Base-by-base conservation (phyloP, 306 rosid species). In the Ormosia semicastrata region DNA sequence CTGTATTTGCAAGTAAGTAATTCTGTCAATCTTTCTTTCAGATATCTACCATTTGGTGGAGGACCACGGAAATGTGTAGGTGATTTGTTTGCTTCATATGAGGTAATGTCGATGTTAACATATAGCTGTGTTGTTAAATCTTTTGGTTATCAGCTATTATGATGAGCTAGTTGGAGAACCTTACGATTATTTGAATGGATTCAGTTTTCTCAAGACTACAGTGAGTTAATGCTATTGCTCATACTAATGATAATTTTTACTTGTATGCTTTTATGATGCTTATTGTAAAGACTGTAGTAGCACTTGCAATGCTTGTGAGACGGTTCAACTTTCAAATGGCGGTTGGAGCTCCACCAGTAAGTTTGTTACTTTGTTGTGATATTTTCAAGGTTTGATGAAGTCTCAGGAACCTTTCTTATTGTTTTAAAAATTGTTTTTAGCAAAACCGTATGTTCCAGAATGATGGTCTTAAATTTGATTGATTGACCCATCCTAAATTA, bases 31-130 rank as follows among this genome's bases (percentile, higher is more conserved):
- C 60, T 39, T 81, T 71, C 70, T 86, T 76, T 57, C 85, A 95
- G 99, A 41, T 95, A 93, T 86, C 87, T 95, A 81, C 99, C 99
- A 24, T 95, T 95, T 76, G 99, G 99, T 36, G 99, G 99, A 60
- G 99, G 99, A 66, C 99, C 91, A 0, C 86, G 99, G 52, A 95
- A 95, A 84, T 95, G 99, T 24, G 86, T 95, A 11, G 99, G 99
- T 5, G 99, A 95, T 78, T 70, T 93, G 91, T 95, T 95, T 77
- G 99, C 99, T 85, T 69, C 96, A 8, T 95, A 89, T 18, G 99
- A 95, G 97, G 99, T 95, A 86, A 66, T 40, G 73, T 47, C 76
- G 18, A 82, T 49, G 49, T 52, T 57, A 74, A 70, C 50, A 49
- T 4, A 12, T 65, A 49, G 50, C 13, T 33, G 66, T 53, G 83